Evolutionary conservation across 768 basidiomycete species (phyloP).

Genomic region (Leucosporidium scottii): DNA sequence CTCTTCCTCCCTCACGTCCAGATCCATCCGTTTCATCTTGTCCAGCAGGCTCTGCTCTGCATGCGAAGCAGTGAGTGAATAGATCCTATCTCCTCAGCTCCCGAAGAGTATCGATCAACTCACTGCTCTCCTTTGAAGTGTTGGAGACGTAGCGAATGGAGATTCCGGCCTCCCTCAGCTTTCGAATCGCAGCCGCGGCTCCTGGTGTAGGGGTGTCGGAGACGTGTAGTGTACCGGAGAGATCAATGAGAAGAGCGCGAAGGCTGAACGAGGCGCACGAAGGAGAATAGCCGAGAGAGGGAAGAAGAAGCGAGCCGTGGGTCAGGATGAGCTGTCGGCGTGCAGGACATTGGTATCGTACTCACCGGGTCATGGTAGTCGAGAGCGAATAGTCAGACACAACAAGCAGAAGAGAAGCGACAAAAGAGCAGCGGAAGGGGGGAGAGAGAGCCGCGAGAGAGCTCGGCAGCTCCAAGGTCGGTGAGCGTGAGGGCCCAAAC

Average conservation of each 20-base stretch:
- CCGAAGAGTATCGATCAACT: background rate
- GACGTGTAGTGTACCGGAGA: slow-evolving; percentile 61
- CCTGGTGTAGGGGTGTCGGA: slow-evolving; percentile 50
- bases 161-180: slow-evolving; percentile 40
- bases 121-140: slow-evolving; percentile 58
- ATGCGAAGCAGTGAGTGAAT: no score
- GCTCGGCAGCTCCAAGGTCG: no score
- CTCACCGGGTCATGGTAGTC: no score
- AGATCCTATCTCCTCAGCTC: background rate
- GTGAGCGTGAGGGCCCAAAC: no score
- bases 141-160: slow-evolving; percentile 58
- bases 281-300: no score
- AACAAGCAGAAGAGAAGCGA: no score
- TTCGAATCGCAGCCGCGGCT: slow-evolving; percentile 49
- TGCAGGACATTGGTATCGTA: no score
- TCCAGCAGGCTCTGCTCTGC: slow-evolving; percentile 41
- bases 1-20: slow-evolving; percentile 48
- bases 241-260: slow-evolving; percentile 47
- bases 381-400: no score
- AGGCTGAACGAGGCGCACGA: background rate
- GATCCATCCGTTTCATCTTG: slow-evolving; percentile 50
- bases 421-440: no score
- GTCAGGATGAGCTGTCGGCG: no score
- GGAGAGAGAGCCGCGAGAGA: no score
- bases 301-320: no score